A percentile compares a stretch with the other conserved stretches of the same genome.
Evolutionary conservation across 805 yeast species (phyloP).

Genomic region (Spathaspora girioi): DNA sequence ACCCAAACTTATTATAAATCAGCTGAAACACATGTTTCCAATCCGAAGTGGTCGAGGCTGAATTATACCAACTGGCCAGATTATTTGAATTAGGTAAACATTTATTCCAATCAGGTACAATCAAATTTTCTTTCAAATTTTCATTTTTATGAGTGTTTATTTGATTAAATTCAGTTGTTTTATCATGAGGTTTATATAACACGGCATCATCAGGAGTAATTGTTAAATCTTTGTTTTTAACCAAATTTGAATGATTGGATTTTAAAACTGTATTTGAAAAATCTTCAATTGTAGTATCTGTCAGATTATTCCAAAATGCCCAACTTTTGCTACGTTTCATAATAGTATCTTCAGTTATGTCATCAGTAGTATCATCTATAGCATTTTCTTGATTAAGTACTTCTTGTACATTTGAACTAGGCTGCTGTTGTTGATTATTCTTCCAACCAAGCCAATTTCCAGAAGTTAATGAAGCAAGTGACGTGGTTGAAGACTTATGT

Average conservation of each 20-base stretch:
- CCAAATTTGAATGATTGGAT: constrained; percentile 27
- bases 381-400: constrained; percentile 5
- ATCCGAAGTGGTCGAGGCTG: constrained; percentile 7
- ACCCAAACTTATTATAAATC: constrained; percentile 32
- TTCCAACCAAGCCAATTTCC: constrained; percentile 28
- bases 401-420: constrained; percentile 7
- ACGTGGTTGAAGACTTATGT: constrained; percentile 19
- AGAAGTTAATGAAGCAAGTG: constrained; percentile 21
- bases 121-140: constrained; percentile 34
- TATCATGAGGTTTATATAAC: constrained; percentile 40
- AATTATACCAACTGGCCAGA: not conserved
- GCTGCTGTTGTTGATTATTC: constrained; percentile 1
- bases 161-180: constrained; percentile 35
- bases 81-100: constrained; percentile 24
- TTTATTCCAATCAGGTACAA: constrained; percentile 40
- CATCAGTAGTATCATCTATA: constrained; percentile 27
- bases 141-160: constrained; percentile 45
- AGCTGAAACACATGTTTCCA: constrained; percentile 35
- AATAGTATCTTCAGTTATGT: constrained; percentile 26
- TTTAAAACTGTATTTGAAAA: constrained; percentile 28
- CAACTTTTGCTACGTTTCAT: constrained; percentile 25
- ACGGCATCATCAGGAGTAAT: constrained; percentile 36
- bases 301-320: constrained; percentile 31
- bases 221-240: constrained; percentile 6
- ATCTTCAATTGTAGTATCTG: constrained; percentile 4